phyloP scores from a whole-genome alignment of 495 filamentous ascomycete genomes.

The Tuber microsphaerosporum region DNA sequence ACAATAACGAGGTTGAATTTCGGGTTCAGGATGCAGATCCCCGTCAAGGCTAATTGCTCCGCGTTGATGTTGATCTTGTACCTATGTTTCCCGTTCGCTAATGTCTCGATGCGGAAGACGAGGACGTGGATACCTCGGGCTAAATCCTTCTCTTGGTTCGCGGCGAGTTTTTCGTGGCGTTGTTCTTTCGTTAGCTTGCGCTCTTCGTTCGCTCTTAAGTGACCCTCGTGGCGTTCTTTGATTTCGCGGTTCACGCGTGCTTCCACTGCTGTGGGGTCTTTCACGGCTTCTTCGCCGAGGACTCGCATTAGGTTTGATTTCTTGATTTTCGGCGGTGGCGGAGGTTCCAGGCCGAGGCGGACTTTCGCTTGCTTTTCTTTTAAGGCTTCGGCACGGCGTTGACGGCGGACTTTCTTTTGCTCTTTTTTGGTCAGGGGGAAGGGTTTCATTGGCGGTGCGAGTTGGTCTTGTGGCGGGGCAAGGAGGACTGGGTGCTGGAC shows the following conservation, averaged over 20 bases:
- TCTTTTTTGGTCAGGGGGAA: constrained; percentile 90
- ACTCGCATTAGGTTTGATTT: constrained; percentile 95
- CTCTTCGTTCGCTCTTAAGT: constrained; percentile 72
- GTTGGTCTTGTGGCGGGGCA: constrained; percentile 82
- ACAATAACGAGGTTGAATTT: constrained; percentile 81
- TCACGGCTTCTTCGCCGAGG: constrained; percentile 92
- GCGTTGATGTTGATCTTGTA: constrained; percentile 90
- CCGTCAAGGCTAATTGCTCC: constrained; percentile 75
- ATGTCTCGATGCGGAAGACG: constrained; percentile 79
- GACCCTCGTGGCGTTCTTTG: constrained; percentile 67
- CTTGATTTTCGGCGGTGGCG: constrained; percentile 89
- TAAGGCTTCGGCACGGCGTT: constrained; percentile 79
- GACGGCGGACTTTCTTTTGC: constrained; percentile 81
- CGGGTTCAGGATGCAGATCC: constrained; percentile 82
- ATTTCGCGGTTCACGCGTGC: constrained; percentile 88
- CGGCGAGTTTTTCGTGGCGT: constrained; percentile 71
- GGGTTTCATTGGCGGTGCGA: constrained; percentile 69
- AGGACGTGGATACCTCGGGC: constrained; percentile 72
- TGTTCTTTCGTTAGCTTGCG: constrained; percentile 88
- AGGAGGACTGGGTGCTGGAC: constrained; percentile 91
- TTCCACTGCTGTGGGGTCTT: constrained; percentile 95
- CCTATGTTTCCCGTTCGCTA: constrained; percentile 83
- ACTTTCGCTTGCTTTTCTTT: constrained; percentile 97
- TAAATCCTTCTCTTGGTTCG: constrained; percentile 80
- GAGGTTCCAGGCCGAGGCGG: constrained; percentile 75